phyloP scores from a whole-genome alignment of 2,329 filamentous ascomycete species.

The Cladobotryum mycophilum region DNA sequence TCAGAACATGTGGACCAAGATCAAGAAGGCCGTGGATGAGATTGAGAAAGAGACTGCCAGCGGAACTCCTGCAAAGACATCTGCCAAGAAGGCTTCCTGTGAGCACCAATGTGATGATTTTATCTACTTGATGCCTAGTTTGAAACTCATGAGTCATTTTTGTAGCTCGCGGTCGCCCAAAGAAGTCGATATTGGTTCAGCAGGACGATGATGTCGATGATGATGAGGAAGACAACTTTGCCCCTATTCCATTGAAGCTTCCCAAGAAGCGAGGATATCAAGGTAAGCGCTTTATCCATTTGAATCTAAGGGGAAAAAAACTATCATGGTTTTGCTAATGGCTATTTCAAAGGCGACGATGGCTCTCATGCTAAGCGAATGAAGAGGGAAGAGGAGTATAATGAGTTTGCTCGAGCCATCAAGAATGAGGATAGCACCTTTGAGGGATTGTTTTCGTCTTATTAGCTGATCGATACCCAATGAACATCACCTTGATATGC shows the following conservation, averaged over 20 bases:
- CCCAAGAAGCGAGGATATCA: neutral
- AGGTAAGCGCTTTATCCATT: neutral
- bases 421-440: neutral
- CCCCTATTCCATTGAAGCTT: neutral
- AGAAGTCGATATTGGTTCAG: constrained; percentile 12
- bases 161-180: constrained; percentile 1
- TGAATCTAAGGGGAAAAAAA: neutral
- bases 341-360: neutral
- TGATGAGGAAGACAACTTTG: constrained; percentile 1
- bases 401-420: neutral
- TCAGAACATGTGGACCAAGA: constrained; percentile 30
- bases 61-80: constrained; percentile 12
- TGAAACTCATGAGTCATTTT: neutral
- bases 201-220: neutral
- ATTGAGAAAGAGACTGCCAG: constrained; percentile 1
- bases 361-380: neutral
- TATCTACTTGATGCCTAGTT: neutral
- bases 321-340: neutral
- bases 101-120: constrained; percentile 6
- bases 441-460: neutral
- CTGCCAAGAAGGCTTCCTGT: constrained; percentile 14
- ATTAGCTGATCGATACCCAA: no score
- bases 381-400: neutral
- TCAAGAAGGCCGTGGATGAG: constrained; percentile 27
- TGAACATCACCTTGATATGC: no score